Base-by-base conservation (phyloP, 169 alveolate genomes). In the Blepharisma undulans region DNA sequence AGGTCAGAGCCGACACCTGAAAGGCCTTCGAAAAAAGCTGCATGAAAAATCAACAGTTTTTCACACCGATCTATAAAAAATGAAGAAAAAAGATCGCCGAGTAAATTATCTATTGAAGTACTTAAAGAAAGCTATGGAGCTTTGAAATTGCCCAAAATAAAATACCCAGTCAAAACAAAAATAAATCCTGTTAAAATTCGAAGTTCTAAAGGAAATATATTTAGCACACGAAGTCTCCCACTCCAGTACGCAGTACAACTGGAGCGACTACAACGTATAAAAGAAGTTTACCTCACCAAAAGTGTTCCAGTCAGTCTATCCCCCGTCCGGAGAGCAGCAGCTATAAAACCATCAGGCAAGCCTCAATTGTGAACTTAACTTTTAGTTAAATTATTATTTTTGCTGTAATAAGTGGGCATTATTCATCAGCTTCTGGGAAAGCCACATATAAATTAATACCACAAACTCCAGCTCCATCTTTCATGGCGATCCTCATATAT, bases 401-500 rank as follows among this genome's bases (percentile, higher is more conserved):
- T 48, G 66, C 66, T 84, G 71, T 33, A 84, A 48, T 48, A 48
- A 48, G 66, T 48, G 66, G 66, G 14, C 2, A 48, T 74, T 74
- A 74, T 0, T 25, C 7, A 21, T 32, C 22, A 84, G 60, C 84
- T 14, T 22, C 84, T 5, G 91, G 91, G 29, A 61, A 86, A 27
- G 84, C n/a, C 7, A 86, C 32, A 22, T 86, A n/a, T 21, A 33
- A 19, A n/a, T 27, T 29, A 16, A 86, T 72, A n/a, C 94, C 85
- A 77, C 94, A 29, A 76, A 74, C 66, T 66, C 92, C 91, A 72
- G 59, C 88, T 4, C 87, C 87, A 4, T 79, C 87, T 29, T 27
- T n/a, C 25, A 79, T 79, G 22, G 90, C 93, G 33, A 96, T 84
- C 59, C 95, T 92, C 86, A 94, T 90, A 81, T 82, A 94, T 29